Evolutionary conservation across 768 basidiomycete species (phyloP), one percentile per base, ranked within the genome.

Genomic region (Leccinum ochraceum): DNA sequence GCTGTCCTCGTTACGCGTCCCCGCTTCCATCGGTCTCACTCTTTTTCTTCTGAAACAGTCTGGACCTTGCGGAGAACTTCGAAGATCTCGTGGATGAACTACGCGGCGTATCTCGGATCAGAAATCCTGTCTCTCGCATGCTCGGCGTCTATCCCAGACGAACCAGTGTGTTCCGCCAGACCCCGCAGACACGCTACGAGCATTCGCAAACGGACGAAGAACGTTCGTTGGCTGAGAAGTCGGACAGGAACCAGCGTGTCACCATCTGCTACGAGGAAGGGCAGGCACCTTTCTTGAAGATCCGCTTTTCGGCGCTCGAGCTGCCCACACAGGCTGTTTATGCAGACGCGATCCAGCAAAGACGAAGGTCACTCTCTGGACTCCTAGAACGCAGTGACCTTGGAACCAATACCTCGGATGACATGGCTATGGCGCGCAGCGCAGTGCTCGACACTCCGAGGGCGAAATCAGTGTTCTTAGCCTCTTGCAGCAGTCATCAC

Each of bases 51-150:
- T 46, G 32, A 26, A 58, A 17, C 59, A 87, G 87, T 8, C 67
- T 86, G 24, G 86, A 88, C 63, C 68, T 73, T 0, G 64, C 80
- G 0, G 85, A 86, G 66, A 82, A 85, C 67, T 86, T 87, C 66
- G 72, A 71, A 49, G 67, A 73, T n/a, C 74, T 87, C 60, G 60
- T 67, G 10, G 70, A 74, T 20, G 83, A 83, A 67, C 66, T 80
- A 44, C 66, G 60, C 24, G 67, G 67, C 51, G 59, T 52, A 32
- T 65, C 66, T 52, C 63, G 63, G 42, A 46, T 66, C 34, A 32
- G 61, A 32, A 71, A 60, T 30, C 74, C 75, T 49, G 69, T 77
- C 46, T 81, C 83, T 24, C 76, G 70, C 17, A 67, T 75, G 30
- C 68, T 85, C 56, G 85, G 88, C 50, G 80, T 85, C 52, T 83